phyloP scores from a whole-genome alignment of 257 asterid genomes.

The Penstemon newberryi region DNA sequence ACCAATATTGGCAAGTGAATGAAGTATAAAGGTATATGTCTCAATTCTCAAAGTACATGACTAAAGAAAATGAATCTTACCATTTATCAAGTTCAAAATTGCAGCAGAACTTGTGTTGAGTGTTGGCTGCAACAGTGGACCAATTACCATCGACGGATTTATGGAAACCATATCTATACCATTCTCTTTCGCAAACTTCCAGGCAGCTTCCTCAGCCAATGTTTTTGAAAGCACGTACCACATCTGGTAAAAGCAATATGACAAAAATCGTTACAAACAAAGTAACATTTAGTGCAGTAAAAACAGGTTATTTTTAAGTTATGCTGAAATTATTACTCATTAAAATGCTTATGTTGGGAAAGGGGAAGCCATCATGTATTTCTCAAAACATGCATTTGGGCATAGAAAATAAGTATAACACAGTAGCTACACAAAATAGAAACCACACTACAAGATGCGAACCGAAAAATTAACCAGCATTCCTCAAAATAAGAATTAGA shows the following conservation, averaged over 20 bases:
- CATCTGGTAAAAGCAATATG: conserved; percentile 35
- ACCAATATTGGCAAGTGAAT: conserved; percentile 7
- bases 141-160: conserved; percentile 78
- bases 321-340: not conserved
- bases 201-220: conserved; percentile 83
- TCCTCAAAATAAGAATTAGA: not conserved
- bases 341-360: not conserved
- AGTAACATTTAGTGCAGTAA: not conserved
- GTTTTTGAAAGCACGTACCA: conserved; percentile 82
- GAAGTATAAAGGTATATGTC: not conserved
- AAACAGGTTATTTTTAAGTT: not conserved
- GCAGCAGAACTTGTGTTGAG: conserved; percentile 71
- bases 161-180: conserved; percentile 65
- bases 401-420: not conserved
- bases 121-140: conserved; percentile 77
- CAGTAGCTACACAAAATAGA: not conserved
- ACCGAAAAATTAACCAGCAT: not conserved
- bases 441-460: not conserved
- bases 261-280: not conserved
- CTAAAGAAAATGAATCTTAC: conserved; percentile 33
- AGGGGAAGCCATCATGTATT: not conserved
- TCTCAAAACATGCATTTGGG: not conserved
- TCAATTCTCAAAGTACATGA: not conserved
- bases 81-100: conserved; percentile 60
- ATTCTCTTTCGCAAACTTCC: conserved; percentile 75